Conservation (phyloP, 2,329 filamentous ascomycete genomes). For the Aureobasidium sp. region DNA sequence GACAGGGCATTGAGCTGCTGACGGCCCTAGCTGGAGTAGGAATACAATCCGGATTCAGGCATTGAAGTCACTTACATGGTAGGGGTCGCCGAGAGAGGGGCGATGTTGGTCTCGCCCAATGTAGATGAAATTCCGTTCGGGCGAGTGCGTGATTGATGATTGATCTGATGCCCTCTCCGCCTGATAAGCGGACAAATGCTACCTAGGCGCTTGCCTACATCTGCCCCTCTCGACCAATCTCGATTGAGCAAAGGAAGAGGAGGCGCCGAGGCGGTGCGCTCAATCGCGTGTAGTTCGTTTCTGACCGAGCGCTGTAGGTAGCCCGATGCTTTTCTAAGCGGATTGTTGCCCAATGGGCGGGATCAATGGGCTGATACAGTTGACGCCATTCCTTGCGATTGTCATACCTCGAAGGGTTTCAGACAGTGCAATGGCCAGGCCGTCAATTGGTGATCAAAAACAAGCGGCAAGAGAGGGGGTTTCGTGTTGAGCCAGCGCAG, state of each 20-base stretch:
- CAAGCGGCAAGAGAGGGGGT: slow-evolving; percentile 12
- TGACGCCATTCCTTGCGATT: slow-evolving; percentile 3
- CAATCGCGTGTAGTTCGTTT: slow-evolving; percentile 13
- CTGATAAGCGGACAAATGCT: slow-evolving; percentile 14
- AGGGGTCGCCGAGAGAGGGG: background rate
- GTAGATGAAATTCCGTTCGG: background rate
- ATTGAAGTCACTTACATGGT: background rate
- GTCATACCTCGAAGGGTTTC: slow-evolving; percentile 9
- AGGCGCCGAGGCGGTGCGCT: slow-evolving; percentile 11
- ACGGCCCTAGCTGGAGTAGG: background rate
- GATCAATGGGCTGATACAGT: slow-evolving; percentile 11
- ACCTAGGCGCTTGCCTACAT: slow-evolving; percentile 10
- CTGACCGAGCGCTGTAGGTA: slow-evolving; percentile 7
- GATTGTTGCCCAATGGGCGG: slow-evolving; percentile 15
- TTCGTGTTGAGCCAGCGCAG: background rate
- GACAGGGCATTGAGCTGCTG: slow-evolving; percentile 1
- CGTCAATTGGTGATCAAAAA: background rate
- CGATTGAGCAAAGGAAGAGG: slow-evolving; percentile 3
- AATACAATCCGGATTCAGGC: background rate
- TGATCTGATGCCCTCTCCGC: background rate
- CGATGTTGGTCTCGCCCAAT: slow-evolving; percentile 8
- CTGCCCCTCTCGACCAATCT: slow-evolving; percentile 9
- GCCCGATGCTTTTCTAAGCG: slow-evolving; percentile 4
- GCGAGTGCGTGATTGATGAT: slow-evolving; percentile 14
- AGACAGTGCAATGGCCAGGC: background rate